Percentiles rank a stretch among this genome's conserved stretches.
phyloP scores from a whole-genome alignment of 345 rosid genomes.

The Eutrema heterophyllum region DNA sequence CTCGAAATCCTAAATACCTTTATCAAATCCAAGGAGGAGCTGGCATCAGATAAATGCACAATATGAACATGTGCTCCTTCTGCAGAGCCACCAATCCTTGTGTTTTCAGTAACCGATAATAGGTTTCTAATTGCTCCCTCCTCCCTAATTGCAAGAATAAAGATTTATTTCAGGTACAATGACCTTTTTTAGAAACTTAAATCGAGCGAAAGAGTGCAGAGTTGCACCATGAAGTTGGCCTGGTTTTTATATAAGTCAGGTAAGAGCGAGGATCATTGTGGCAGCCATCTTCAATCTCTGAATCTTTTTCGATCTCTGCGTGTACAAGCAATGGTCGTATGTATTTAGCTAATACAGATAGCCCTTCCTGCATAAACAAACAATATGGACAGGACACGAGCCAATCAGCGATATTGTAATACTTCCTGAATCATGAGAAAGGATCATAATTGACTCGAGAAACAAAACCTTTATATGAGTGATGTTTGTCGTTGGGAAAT shows the following conservation, averaged over 20 bases:
- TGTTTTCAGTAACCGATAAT: too few species aligned
- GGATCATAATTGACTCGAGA: too few species aligned
- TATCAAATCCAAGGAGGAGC: too few species aligned
- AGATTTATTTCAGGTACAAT: too few species aligned
- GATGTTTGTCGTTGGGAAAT: slow-evolving; percentile 94
- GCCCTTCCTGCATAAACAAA: slow-evolving; percentile 63
- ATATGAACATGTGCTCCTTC: too few species aligned
- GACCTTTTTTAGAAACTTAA: background rate
- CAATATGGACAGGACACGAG: background rate
- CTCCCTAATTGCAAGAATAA: too few species aligned
- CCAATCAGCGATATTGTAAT: background rate
- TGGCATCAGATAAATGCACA: too few species aligned
- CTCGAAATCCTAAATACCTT: too few species aligned
- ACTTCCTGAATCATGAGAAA: too few species aligned
- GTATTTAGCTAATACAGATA: slow-evolving; percentile 72
- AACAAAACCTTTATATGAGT: too few species aligned
- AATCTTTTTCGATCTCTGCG: slow-evolving; percentile 61
- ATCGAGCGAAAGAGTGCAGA: background rate
- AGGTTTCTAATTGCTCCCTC: too few species aligned
- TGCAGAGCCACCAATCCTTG: too few species aligned
- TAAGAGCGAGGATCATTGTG: slow-evolving; percentile 58
- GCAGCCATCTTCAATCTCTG: slow-evolving; percentile 35
- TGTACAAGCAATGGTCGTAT: slow-evolving; percentile 88
- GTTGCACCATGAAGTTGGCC: slow-evolving; percentile 76
- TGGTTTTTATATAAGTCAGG: slow-evolving; percentile 74